These are phyloP conservation scores for Nymphaea thermarum DNA, from an alignment of 164 flowering plant genomes.

Conservation along the genomic window DNA sequence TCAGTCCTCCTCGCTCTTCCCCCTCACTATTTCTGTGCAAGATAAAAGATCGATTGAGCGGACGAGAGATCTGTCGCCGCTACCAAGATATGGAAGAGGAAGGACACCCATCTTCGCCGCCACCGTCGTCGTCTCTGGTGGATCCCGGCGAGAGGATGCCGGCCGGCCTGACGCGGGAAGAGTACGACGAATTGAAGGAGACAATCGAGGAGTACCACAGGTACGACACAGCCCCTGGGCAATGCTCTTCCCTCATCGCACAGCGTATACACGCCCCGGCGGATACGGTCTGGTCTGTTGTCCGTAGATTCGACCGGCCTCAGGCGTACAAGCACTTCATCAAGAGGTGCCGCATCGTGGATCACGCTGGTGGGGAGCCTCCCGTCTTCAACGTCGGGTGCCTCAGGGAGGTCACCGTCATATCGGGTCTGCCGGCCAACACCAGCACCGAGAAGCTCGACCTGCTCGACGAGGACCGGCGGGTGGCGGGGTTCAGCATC, in stretches of 20 bases:
- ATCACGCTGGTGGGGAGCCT: conserved; percentile 7
- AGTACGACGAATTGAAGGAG: conserved; percentile 30
- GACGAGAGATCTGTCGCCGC: too few species aligned
- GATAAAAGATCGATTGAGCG: too few species aligned
- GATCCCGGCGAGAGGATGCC: conserved; percentile 14
- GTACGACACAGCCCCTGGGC: conserved; percentile 29
- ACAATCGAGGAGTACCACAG: conserved; percentile 44
- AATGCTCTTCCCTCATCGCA: conserved; percentile 74
- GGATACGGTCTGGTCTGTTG: conserved; percentile 59
- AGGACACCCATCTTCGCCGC: neutral
- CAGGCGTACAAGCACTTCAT: conserved; percentile 94
- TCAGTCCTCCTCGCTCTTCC: too few species aligned
- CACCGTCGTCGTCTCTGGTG: neutral
- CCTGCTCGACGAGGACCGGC: conserved; percentile 55
- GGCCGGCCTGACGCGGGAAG: conserved; percentile 32
- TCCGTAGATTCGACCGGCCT: conserved; percentile 79
- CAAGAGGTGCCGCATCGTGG: conserved; percentile 49
- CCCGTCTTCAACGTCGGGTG: conserved; percentile 38
- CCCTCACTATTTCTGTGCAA: too few species aligned
- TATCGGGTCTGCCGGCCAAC: conserved; percentile 84
- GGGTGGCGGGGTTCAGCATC: conserved; percentile 73
- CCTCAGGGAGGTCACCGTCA: conserved; percentile 76
- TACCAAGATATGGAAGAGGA: neutral
- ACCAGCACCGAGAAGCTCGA: conserved; percentile 88
- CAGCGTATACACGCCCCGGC: conserved; percentile 64